Evolutionary conservation across 768 basidiomycete genomes (phyloP), one percentile per base, ranked within the genome.

Genomic region (Termitomyces sp.): DNA sequence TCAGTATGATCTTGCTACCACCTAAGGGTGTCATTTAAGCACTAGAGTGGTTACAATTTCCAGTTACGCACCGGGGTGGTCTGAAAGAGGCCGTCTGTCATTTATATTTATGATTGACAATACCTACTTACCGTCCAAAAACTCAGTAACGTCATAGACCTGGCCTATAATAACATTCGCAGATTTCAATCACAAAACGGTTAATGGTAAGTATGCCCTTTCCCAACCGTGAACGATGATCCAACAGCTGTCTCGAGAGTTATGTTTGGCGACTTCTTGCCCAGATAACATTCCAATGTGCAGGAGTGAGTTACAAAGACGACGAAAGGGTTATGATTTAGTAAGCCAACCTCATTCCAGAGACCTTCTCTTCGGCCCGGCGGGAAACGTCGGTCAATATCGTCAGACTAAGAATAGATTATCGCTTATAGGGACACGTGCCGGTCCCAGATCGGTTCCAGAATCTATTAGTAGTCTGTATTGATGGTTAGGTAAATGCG

Each of bases 1-100:
- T 90, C 52, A 95, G 67, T 46, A 95, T 87, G 62, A 94, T 90
- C 65, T 82, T 87, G 65, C 84, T 84, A 8, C 93, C 93, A 34
- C 93, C 90, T 80, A 61, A 46, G 35, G 50, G 52, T 51, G 50
- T 54, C 35, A 64, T 43, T 35, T 46, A 55, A 45, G 49, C 21
- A 26, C 12, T 3, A 40, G 12, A 28, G 21, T 24, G 22, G 9
- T 0, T 6, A 11, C 37, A 53, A 42, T 41, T 11, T 22, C 5
- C 12, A n/a, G 43, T 5, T 46, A 57, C 74, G 48, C 62, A 78
- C 84, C 85, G 41, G 86, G 87, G 65, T 88, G 86, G 49, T 88
- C 85, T 85, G 42, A 1, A 43, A 24, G 21, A 49, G 30, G 26
- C 9, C 5, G 15, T 42, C 40, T 53, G 38, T 57, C 46, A 56